A percentile compares a stretch with the other conserved stretches of the same genome.
Conservation (phyloP, 257 asterid genomes). For the Petrea volubilis region DNA sequence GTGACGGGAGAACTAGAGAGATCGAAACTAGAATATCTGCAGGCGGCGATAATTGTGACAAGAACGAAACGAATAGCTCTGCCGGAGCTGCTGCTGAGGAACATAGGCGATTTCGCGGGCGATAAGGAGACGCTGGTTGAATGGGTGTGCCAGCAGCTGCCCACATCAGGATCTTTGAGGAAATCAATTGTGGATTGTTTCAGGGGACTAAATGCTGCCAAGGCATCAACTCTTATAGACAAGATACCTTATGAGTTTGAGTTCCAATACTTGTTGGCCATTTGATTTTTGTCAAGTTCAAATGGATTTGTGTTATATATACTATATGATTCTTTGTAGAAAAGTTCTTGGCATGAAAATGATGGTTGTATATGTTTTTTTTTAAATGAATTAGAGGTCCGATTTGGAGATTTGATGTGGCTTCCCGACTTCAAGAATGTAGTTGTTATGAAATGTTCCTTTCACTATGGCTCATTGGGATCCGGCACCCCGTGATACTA, state of each 20-base stretch:
- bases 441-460: too few relatives aligned
- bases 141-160: constrained; percentile 86
- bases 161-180: constrained; percentile 75
- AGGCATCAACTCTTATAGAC: constrained; percentile 52
- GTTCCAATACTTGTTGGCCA: constrained; percentile 64
- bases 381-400: too few relatives aligned
- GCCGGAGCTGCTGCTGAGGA: constrained; percentile 72
- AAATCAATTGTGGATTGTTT: constrained; percentile 81
- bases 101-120: constrained; percentile 54
- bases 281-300: too few relatives aligned
- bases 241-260: constrained; percentile 78
- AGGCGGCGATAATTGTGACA: constrained; percentile 74
- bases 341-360: too few relatives aligned
- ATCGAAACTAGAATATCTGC: constrained; percentile 75
- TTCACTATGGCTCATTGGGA: too few relatives aligned
- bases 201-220: constrained; percentile 42
- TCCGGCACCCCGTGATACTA: too few relatives aligned
- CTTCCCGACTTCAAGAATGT: too few relatives aligned
- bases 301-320: too few relatives aligned
- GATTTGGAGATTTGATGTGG: too few relatives aligned
- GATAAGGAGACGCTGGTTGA: constrained; percentile 60
- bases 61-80: constrained; percentile 54
- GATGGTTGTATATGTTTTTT: too few relatives aligned
- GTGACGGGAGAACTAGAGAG: constrained; percentile 66
- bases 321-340: too few relatives aligned